phyloP scores from a whole-genome alignment of 2,329 filamentous ascomycete species.

The Xylaria sp. region DNA sequence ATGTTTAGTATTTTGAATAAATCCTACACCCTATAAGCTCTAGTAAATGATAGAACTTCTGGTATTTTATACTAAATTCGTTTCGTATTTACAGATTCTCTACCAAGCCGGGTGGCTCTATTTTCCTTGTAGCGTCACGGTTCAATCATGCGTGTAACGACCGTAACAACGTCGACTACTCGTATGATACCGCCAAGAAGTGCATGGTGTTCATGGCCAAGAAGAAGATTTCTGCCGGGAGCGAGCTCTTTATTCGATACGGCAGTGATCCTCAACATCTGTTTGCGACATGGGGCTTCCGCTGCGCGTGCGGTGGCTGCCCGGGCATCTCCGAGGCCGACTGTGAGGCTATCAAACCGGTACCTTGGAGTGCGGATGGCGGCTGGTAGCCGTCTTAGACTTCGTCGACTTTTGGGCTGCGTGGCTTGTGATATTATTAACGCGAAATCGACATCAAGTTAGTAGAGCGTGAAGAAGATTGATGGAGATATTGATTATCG shows the following conservation, averaged over 20 bases:
- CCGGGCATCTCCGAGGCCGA: slow-evolving; percentile 25
- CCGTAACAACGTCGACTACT: slow-evolving; percentile 51
- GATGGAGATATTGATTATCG: no score
- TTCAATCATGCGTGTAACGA: slow-evolving; percentile 64
- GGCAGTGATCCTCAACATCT: slow-evolving; percentile 47
- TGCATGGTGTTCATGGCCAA: slow-evolving; percentile 50
- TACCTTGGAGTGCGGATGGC: neutral
- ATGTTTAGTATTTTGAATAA: neutral
- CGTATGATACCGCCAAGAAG: slow-evolving; percentile 43
- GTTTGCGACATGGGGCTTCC: slow-evolving; percentile 56
- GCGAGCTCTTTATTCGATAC: slow-evolving; percentile 60
- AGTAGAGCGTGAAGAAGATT: neutral
- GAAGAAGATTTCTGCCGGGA: slow-evolving; percentile 47
- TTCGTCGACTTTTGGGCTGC: neutral
- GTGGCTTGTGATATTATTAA: neutral
- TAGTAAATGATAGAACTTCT: neutral
- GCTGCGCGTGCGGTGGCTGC: slow-evolving; percentile 58
- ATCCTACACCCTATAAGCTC: neutral
- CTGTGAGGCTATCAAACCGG: neutral
- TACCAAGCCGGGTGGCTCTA: slow-evolving; percentile 30
- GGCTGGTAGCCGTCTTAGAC: neutral
- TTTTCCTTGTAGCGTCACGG: slow-evolving; percentile 58
- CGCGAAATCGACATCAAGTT: neutral
- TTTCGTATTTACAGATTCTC: slow-evolving; percentile 20
- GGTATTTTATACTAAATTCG: neutral